Conservation (phyloP, 768 basidiomycete species). For the Termitomyces sp. region DNA sequence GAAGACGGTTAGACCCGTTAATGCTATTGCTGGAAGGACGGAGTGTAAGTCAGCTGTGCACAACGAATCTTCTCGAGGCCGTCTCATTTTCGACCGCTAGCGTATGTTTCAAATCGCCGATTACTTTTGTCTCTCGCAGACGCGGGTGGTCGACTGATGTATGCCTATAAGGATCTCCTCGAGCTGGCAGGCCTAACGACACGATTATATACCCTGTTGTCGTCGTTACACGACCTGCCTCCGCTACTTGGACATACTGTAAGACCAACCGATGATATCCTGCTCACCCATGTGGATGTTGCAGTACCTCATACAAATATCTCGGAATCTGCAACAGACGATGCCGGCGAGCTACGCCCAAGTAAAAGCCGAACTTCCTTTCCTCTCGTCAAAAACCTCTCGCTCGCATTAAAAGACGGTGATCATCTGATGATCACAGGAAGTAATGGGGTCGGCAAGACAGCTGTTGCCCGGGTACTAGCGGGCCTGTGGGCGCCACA, state of each 20-base stretch:
- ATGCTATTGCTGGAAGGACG: conserved; percentile 40
- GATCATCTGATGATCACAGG: conserved; percentile 95
- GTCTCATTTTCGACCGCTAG: conserved; percentile 14
- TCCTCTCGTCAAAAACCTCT: conserved; percentile 68
- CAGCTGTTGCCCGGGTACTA: conserved; percentile 80
- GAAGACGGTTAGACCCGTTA: conserved; percentile 19
- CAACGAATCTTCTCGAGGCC: too few species aligned
- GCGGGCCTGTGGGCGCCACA: conserved; percentile 83
- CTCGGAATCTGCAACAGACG: conserved; percentile 1
- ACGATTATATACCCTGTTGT: conserved; percentile 82
- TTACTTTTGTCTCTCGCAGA: conserved; percentile 93
- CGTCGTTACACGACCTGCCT: conserved; percentile 74
- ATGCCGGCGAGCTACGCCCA: neutral
- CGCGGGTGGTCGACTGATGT: conserved; percentile 94
- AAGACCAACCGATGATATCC: conserved; percentile 41
- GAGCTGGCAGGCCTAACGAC: conserved; percentile 94
- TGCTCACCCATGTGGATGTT: conserved; percentile 65
- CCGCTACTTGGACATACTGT: conserved; percentile 35
- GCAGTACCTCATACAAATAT: conserved; percentile 39
- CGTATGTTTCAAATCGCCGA: conserved; percentile 91
- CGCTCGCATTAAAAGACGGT: conserved; percentile 54
- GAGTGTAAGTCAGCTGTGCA: conserved; percentile 28
- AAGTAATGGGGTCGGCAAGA: conserved; percentile 90
- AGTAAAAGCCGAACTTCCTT: conserved; percentile 18
- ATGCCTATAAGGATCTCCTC: conserved; percentile 91